Conservation (phyloP, 2,329 filamentous ascomycete species). For the Botrytis fragariae region DNA sequence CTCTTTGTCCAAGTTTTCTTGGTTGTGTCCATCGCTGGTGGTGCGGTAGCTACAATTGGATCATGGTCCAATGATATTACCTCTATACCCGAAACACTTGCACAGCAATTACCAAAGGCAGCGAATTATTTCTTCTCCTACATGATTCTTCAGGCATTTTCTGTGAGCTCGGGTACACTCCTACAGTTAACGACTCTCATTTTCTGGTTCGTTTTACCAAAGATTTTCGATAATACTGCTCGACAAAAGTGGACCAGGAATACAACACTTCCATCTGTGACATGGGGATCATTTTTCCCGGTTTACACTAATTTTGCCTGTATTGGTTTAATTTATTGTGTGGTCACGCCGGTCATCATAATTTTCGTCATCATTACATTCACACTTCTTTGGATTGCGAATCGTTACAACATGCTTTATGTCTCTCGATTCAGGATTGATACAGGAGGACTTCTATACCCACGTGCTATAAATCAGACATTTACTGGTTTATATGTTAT, state of each 20-base stretch:
- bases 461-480: constrained; percentile 88
- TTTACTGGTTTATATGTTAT: constrained; percentile 95
- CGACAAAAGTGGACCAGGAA: constrained; percentile 83
- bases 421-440: constrained; percentile 87
- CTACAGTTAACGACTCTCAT: constrained; percentile 78
- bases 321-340: constrained; percentile 83
- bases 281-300: constrained; percentile 93
- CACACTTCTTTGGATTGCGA: constrained; percentile 85
- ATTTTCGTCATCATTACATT: constrained; percentile 94
- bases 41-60: constrained; percentile 62
- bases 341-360: constrained; percentile 86
- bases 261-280: constrained; percentile 71
- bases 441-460: constrained; percentile 89
- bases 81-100: constrained; percentile 69
- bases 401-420: constrained; percentile 96
- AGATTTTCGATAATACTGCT: constrained; percentile 77
- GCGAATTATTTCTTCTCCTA: constrained; percentile 99
- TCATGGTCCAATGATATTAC: constrained; percentile 50
- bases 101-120: constrained; percentile 75
- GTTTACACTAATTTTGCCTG: constrained; percentile 96
- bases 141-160: constrained; percentile 91
- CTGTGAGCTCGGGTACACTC: constrained; percentile 83
- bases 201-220: constrained; percentile 78
- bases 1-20: constrained; percentile 94
- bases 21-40: constrained; percentile 81